Base-by-base conservation (phyloP, 208 protist genomes). In the Acanthamoeba culbertsoni region DNA sequence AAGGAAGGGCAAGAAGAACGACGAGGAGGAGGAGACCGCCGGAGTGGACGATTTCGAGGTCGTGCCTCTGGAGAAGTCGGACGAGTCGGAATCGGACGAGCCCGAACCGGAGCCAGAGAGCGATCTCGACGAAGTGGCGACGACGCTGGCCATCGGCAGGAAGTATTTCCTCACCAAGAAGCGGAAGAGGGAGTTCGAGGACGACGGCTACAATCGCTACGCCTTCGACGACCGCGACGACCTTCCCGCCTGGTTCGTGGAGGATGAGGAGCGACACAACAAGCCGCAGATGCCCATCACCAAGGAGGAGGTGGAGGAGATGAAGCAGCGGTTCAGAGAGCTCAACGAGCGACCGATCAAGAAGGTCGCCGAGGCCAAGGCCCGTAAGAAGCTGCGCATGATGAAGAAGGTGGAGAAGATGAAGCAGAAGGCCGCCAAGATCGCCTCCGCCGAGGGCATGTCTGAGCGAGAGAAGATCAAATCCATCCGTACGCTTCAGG, bases 301-400 rank as follows among this genome's bases (percentile, higher is more conserved):
- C 0, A 97, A 97, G 91, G 96, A 97, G 59, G 97, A 99, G 94
- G 96, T 99, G 16, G 98, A 98, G 86, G 97, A 97, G 90, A 98
- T 99, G 94, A 98, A 98, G 82, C 75, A 75, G 46, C 96, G 97
- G 71, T 97, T 99, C 88, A 95, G 94, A 46, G 98, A 98, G 92
- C 93, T 99, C 77, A 98, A 99, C 96, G 98, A 98, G 23, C 94
- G 98, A 26, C 98, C 99, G 20, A 98, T 98, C 92, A 99, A 99
- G 94, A 99, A 99, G 95, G 98, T 99, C 48, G 97, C 98, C 71
- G 99, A 99, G 96, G 99, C 99, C 35, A 98, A 99, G 94, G 97
- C 98, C 37, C 97, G 99, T 91, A 99, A 99, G 97, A 98, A 98
- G 53, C 93, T 96, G 42, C 96, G 97, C 71, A 94, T 96, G 0